Evolutionary conservation across 805 yeast species (phyloP), one percentile per base, ranked within the genome.

Genomic region (Torulaspora delbrueckii): DNA sequence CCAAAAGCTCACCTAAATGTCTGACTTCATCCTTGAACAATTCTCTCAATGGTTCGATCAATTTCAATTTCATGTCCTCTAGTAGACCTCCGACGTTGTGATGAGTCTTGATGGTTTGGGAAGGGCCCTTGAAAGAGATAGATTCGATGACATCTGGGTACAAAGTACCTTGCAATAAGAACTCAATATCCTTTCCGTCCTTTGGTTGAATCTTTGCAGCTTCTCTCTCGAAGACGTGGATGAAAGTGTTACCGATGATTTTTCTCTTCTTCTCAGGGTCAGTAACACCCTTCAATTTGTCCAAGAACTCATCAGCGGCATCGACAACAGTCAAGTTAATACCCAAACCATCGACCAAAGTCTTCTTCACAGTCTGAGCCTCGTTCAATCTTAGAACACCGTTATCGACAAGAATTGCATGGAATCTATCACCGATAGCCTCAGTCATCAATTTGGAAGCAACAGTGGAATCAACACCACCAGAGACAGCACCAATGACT

Each of bases 211-310:
- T 90, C 66, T 81, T 79, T 58, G 85, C 90, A 51, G 98, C 96
- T 72, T 86, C 96, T 59, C 87, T 86, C 78, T 93, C 99, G 62
- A 93, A 93, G 42, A 93, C 96, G 63, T 88, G 93, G 62, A 93
- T 93, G 63, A 93, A 93, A 48, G 97, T 93, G 77, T 93, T 86
- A 68, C 99, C 99, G 66, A 93, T 93, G 71, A 93, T 87, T 76
- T 93, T 93, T 74, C 99, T 84, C 82, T 93, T 93, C 82, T 87
- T 87, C 76, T 93, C 99, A 46, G 99, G 99, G 68, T 93, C 99
- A 52, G 96, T 86, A 57, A 93, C 86, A 57, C 97, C 98, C 72
- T 84, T 81, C 60, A 93, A 80, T 65, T 86, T 82, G 59, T 73
- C 78, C 65, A 93, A 77, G 71, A 93, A 93, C 73, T 85, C 85